Evolutionary conservation across 495 filamentous ascomycete species (phyloP), one percentile per base, ranked within the genome.

Genomic region (Achaetomiella virescens): DNA sequence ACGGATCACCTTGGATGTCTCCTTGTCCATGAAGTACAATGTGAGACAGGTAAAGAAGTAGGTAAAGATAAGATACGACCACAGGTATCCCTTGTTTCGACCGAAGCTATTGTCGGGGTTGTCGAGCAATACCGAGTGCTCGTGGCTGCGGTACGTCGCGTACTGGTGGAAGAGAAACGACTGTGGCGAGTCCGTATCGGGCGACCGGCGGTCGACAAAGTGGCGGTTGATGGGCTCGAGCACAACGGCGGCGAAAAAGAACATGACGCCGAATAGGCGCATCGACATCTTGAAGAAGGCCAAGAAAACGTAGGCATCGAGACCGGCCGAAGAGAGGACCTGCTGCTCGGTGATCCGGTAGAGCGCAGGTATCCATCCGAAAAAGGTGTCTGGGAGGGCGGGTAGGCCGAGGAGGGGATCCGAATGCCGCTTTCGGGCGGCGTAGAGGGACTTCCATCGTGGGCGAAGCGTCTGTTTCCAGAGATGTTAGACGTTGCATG

Each of bases 281-380:
- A 91, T 88, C 17, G 93, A 85, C 80, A 96, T 90, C 65, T 90
- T 89, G 73, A 97, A 96, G 73, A 97, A 97, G 21, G 84, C 82
- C 12, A 99, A 78, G 61, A 97, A 96, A 59, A 96, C 93, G 70
- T 86, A 99, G 49, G 93, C 95, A 74, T 99, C 95, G 43, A 99
- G 76, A 0, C 95, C 95, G 12, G 91, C 91, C 27, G 92, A 93
- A 36, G 86, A 83, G 43, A 99, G 76, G 20, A 97, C 83, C 69
- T 97, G 84, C 64, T 95, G 81, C 42, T 97, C 91, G 12, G 87
- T 89, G 48, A 99, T 88, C 48, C 73, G 77, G 76, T 92, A 93
- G n/a, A 99, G 75, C 10, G 84, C 82, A 2, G 89, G 85, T 31
- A 97, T 93, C 95, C 95, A 99, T 64, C 91, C 93, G 59, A 97